These are phyloP conservation scores for Quercus bicolor DNA, from an alignment of 306 rosid species.

Conservation along the genomic window DNA sequence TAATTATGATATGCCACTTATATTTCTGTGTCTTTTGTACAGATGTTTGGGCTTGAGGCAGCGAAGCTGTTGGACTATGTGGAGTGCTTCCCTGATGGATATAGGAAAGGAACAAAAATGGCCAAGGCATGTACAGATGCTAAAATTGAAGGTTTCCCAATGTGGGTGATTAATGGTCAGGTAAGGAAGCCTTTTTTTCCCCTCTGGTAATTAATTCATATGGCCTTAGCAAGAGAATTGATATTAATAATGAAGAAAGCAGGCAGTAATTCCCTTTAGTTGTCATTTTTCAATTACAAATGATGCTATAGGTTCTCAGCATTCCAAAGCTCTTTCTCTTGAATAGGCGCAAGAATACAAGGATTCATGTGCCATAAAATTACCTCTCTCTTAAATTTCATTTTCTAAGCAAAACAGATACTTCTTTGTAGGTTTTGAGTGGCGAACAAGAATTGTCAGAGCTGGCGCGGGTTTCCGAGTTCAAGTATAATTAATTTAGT, in stretches of 20 bases:
- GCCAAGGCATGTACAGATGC: slow-evolving; percentile 59
- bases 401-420: slow-evolving; percentile 16
- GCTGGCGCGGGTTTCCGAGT: slow-evolving; percentile 63
- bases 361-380: too few relatives aligned
- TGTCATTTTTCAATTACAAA: not conserved
- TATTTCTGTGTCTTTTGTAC: not conserved
- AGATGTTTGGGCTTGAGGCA: slow-evolving; percentile 92
- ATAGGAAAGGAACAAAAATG: slow-evolving; percentile 64
- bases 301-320: not conserved
- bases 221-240: not conserved
- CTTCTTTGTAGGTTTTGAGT: slow-evolving; percentile 53
- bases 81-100: slow-evolving; percentile 93
- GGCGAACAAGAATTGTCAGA: slow-evolving; percentile 65
- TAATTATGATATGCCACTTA: not conserved
- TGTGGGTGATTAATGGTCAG: slow-evolving; percentile 81
- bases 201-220: not conserved
- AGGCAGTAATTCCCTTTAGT: not conserved
- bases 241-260: not conserved
- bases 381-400: not conserved
- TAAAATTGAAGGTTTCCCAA: slow-evolving; percentile 84
- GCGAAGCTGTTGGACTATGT: slow-evolving; percentile 68
- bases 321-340: not conserved
- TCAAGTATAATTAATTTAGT: slow-evolving; percentile 29
- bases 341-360: too few relatives aligned
- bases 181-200: slow-evolving; percentile 33